Evolutionary conservation across 768 basidiomycete species (phyloP).

Genomic region (Auricularia auricula-judae): DNA sequence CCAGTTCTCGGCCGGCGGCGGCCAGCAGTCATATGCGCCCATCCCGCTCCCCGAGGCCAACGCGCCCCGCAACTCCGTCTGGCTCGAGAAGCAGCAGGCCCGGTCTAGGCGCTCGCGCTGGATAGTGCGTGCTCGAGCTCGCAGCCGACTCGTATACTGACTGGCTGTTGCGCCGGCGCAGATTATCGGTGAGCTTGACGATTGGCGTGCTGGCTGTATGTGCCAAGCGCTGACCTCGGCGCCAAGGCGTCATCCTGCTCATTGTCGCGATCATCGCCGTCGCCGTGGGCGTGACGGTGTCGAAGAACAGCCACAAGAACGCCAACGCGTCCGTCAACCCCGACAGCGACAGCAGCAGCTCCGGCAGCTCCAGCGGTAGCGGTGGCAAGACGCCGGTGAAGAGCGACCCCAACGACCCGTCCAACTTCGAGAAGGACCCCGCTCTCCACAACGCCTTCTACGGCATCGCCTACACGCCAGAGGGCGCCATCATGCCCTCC

Average conservation of each 20-base stretch:
- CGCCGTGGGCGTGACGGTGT: slow-evolving; percentile 52
- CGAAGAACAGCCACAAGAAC: slow-evolving; percentile 35
- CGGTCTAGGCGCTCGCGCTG: slow-evolving; percentile 35
- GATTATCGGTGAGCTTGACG: background rate
- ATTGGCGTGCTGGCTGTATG: background rate
- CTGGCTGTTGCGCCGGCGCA: background rate
- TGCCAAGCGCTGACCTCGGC: background rate
- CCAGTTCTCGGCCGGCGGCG: slow-evolving; percentile 38
- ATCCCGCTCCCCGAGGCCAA: background rate
- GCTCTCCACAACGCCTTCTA: slow-evolving; percentile 67
- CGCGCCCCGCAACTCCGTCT: slow-evolving; percentile 1
- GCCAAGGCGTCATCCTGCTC: slow-evolving; percentile 31
- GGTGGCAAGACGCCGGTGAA: slow-evolving; percentile 6
- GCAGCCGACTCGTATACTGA: background rate
- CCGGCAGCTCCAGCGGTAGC: slow-evolving; percentile 7
- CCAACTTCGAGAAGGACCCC: slow-evolving; percentile 59
- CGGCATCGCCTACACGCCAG: slow-evolving; percentile 80
- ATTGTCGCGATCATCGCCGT: slow-evolving; percentile 39
- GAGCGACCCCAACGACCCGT: slow-evolving; percentile 57
- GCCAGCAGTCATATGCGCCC: slow-evolving; percentile 27
- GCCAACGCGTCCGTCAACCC: slow-evolving; percentile 14
- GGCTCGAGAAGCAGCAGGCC: slow-evolving; percentile 10
- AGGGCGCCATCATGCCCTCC: slow-evolving; percentile 55
- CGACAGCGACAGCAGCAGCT: slow-evolving; percentile 16
- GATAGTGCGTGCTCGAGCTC: slow-evolving; percentile 34